A percentile compares a stretch with the other conserved stretches of the same genome.
phyloP scores from a whole-genome alignment of 768 basidiomycete genomes.

The Rhizopogon vinicolor region DNA sequence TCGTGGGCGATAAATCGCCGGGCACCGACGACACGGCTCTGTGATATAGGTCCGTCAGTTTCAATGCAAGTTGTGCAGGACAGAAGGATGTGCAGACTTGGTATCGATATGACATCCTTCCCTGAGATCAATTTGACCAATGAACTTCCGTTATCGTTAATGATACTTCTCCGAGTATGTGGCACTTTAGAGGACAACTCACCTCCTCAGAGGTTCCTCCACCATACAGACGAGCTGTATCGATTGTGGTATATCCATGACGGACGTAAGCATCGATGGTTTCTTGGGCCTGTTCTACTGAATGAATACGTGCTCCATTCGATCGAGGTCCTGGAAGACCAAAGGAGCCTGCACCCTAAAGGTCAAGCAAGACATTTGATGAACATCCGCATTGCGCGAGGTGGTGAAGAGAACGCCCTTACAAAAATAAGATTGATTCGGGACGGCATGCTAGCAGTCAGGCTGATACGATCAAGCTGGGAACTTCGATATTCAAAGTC shows the following conservation, averaged over 20 bases:
- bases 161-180: background rate
- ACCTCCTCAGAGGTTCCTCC: conserved; percentile 21
- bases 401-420: background rate
- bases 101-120: conserved; percentile 10
- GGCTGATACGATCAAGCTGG: too few relatives aligned
- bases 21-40: conserved; percentile 8
- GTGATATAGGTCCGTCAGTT: background rate
- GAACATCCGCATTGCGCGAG: background rate
- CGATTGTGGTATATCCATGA: conserved; percentile 15
- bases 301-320: conserved; percentile 18
- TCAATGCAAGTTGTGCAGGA: background rate
- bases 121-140: conserved; percentile 9
- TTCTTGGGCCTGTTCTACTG: conserved; percentile 9
- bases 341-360: conserved; percentile 17
- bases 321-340: conserved; percentile 13
- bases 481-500: too few relatives aligned
- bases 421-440: conserved; percentile 11
- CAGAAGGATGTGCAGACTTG: conserved; percentile 8
- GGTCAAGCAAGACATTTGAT: background rate
- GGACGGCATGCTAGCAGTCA: background rate
- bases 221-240: conserved; percentile 19
- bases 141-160: conserved; percentile 8
- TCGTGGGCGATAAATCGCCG: conserved; percentile 5
- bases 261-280: conserved; percentile 9
- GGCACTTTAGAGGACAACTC: background rate